Evolutionary conservation across 495 filamentous ascomycete species (phyloP).

Genomic region (Pseudevernia furfuracea): DNA sequence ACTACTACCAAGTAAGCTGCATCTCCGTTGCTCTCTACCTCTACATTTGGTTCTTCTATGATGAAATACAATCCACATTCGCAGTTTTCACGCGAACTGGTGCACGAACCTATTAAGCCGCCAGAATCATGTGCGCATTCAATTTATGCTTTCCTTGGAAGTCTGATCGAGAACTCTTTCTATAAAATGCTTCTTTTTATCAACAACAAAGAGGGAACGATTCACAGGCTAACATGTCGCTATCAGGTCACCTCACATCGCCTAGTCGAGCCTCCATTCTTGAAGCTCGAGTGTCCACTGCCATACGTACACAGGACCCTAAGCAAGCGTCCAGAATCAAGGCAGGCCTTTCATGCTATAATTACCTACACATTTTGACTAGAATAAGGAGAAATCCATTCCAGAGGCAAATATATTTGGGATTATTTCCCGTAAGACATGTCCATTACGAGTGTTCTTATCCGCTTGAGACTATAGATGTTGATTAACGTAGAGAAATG

Average conservation of each 20-base stretch:
- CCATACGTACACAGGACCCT: neutral
- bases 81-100: constrained; percentile 44
- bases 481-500: too few relatives aligned
- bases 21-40: neutral
- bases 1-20: constrained; percentile 1
- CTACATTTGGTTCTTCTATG: constrained; percentile 28
- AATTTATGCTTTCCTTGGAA: constrained; percentile 38
- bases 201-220: neutral
- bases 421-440: too few relatives aligned
- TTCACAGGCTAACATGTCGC: constrained; percentile 1
- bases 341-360: too few relatives aligned
- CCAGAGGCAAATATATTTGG: too few relatives aligned
- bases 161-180: constrained; percentile 31
- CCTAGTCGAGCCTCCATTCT: neutral
- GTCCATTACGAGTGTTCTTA: too few relatives aligned
- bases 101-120: constrained; percentile 41
- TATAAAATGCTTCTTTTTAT: neutral
- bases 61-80: constrained; percentile 44
- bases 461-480: too few relatives aligned
- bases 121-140: constrained; percentile 35
- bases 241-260: neutral
- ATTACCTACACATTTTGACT: too few relatives aligned
- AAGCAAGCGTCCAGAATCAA: too few relatives aligned
- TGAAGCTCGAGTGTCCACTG: neutral
- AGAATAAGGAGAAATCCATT: too few relatives aligned